Evolutionary conservation across 441 rosid genomes (phyloP).

Genomic region (Populus hybrid): DNA sequence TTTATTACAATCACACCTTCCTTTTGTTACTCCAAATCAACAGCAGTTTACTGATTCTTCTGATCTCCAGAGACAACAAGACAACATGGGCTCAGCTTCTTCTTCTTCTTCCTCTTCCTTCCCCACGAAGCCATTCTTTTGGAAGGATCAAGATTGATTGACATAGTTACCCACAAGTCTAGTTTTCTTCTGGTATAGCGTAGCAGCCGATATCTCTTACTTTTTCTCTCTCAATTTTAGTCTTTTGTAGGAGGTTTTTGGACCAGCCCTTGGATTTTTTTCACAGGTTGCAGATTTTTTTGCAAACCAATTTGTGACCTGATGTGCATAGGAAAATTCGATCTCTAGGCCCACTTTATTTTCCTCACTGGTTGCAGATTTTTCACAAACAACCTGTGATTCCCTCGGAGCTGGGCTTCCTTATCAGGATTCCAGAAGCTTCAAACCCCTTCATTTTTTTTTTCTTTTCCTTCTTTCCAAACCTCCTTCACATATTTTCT

Average conservation of each 20-base stretch:
- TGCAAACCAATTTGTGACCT: constrained; percentile 19
- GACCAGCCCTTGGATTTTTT: constrained; percentile 16
- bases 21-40: constrained; percentile 36
- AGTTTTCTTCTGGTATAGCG: constrained; percentile 5
- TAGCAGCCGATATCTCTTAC: neutral
- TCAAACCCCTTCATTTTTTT: neutral
- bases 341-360: neutral
- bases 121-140: constrained; percentile 59
- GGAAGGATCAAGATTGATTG: constrained; percentile 50
- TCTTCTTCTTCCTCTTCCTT: constrained; percentile 44
- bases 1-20: constrained; percentile 46
- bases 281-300: constrained; percentile 31
- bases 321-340: neutral
- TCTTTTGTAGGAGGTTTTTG: constrained; percentile 14
- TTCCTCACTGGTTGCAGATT: constrained; percentile 38
- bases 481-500: neutral
- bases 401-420: neutral
- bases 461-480: neutral
- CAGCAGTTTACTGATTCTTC: constrained; percentile 30
- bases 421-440: neutral
- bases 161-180: neutral
- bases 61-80: constrained; percentile 18
- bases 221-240: neutral
- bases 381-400: constrained; percentile 36
- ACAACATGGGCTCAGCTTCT: constrained; percentile 26